phyloP scores from a whole-genome alignment of 2,329 filamentous ascomycete genomes.

The Magnaporthiopsis rhizophila region DNA sequence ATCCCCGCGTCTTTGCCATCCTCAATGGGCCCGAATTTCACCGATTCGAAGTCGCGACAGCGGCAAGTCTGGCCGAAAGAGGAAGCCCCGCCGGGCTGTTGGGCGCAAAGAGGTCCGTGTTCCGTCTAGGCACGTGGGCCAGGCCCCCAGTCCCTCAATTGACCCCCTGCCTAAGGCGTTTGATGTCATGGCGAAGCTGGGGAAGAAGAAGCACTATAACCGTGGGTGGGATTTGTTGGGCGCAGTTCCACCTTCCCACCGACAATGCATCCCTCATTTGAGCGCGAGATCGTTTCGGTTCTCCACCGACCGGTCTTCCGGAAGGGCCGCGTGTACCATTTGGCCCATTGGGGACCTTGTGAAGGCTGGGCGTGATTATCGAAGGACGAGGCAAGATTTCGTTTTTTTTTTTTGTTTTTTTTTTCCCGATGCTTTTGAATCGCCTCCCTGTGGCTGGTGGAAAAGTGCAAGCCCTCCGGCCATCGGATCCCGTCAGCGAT shows the following conservation, averaged over 20 bases:
- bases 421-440: background rate
- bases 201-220: background rate
- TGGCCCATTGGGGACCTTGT: background rate
- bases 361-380: background rate
- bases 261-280: background rate
- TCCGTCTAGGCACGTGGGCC: background rate
- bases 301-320: background rate
- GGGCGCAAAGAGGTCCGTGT: background rate
- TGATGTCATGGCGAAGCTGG: background rate
- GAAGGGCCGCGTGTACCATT: background rate
- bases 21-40: background rate
- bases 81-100: background rate
- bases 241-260: background rate
- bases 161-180: background rate
- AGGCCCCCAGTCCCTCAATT: background rate
- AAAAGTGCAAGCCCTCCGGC: background rate
- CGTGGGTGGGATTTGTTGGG: background rate
- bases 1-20: background rate
- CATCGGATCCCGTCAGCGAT: background rate
- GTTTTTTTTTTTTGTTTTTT: background rate
- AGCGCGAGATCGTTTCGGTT: background rate
- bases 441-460: background rate
- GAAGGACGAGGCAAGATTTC: background rate
- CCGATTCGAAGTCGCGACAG: background rate
- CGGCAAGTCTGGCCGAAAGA: background rate